These are phyloP conservation scores for Chaetomium olivaceum DNA, from an alignment of 2,329 filamentous ascomycete species.

Conservation along the genomic window DNA sequence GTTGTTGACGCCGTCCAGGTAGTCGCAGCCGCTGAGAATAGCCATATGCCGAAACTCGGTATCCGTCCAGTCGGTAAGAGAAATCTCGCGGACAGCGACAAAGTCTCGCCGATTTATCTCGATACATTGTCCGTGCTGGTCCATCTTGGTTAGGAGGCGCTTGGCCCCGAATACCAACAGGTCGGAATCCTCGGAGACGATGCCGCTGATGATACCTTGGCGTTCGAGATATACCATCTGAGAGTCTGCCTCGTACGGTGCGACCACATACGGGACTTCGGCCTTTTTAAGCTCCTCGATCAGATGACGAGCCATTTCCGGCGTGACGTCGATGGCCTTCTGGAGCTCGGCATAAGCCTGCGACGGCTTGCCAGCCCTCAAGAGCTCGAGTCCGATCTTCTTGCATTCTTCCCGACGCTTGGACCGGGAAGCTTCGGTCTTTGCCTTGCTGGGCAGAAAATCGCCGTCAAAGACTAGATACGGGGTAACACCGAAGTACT, in stretches of 20 bases:
- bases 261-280: conserved; percentile 83
- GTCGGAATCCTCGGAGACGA: conserved; percentile 95
- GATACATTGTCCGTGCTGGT: conserved; percentile 88
- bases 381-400: conserved; percentile 71
- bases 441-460: conserved; percentile 88
- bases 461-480: conserved; percentile 97
- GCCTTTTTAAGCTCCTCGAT: conserved; percentile 88
- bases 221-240: conserved; percentile 93
- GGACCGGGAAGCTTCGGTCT: conserved; percentile 77
- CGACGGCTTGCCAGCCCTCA: conserved; percentile 76
- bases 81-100: conserved; percentile 82
- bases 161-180: conserved; percentile 92
- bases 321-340: conserved; percentile 93
- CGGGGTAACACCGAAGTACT: conserved; percentile 90
- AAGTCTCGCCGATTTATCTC: conserved; percentile 91
- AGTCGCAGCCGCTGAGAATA: conserved; percentile 95
- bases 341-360: conserved; percentile 86
- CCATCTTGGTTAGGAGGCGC: conserved; percentile 86
- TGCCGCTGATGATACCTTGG: conserved; percentile 78
- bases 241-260: conserved; percentile 96
- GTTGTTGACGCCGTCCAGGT: conserved; percentile 79
- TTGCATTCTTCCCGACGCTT: conserved; percentile 75
- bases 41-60: conserved; percentile 91
- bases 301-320: conserved; percentile 87
- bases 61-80: conserved; percentile 88